These are phyloP conservation scores for Cryptococcus wingfieldii DNA, from an alignment of 1,284 basidiomycete genomes.

Conservation along the genomic window DNA sequence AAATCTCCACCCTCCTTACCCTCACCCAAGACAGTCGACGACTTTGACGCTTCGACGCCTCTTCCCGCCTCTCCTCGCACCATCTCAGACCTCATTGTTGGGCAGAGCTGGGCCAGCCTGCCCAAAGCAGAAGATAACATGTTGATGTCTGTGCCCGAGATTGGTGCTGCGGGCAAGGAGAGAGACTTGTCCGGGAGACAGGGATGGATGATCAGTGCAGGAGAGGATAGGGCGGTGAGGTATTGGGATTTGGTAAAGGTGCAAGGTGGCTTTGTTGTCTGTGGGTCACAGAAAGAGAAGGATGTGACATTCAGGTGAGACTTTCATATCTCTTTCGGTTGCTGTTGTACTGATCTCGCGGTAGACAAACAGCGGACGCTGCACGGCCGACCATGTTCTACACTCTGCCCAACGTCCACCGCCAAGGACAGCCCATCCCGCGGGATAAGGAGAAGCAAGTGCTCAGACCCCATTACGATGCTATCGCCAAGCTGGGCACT, in stretches of 20 bases:
- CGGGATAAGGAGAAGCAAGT: slow-evolving; percentile 26
- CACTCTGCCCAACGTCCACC: slow-evolving; percentile 25
- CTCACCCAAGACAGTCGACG: slow-evolving; percentile 6
- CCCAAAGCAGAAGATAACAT: slow-evolving; percentile 12
- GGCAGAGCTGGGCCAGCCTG: slow-evolving; percentile 29
- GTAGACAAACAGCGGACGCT: slow-evolving; percentile 3
- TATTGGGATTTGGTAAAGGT: slow-evolving; percentile 42
- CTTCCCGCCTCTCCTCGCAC: slow-evolving; percentile 12
- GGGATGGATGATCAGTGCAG: slow-evolving; percentile 43
- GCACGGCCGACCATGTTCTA: slow-evolving; percentile 21
- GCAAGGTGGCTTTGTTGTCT: slow-evolving; percentile 40
- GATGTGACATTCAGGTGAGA: slow-evolving; percentile 40
- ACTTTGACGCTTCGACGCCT: slow-evolving; percentile 7
- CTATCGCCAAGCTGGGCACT: slow-evolving; percentile 38
- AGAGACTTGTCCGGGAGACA: slow-evolving; percentile 3
- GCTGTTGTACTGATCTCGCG: background rate
- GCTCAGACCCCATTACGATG: slow-evolving; percentile 47
- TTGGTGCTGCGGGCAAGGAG: background rate
- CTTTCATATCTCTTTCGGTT: background rate
- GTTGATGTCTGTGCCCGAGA: slow-evolving; percentile 26
- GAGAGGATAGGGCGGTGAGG: slow-evolving; percentile 44
- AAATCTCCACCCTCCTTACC: slow-evolving; percentile 10
- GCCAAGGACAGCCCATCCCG: slow-evolving; percentile 13
- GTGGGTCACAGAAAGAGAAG: slow-evolving; percentile 43
- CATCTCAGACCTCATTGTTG: slow-evolving; percentile 29